These are phyloP conservation scores for Inga leiocalycina DNA, from an alignment of 306 rosid species.

Conservation along the genomic window DNA sequence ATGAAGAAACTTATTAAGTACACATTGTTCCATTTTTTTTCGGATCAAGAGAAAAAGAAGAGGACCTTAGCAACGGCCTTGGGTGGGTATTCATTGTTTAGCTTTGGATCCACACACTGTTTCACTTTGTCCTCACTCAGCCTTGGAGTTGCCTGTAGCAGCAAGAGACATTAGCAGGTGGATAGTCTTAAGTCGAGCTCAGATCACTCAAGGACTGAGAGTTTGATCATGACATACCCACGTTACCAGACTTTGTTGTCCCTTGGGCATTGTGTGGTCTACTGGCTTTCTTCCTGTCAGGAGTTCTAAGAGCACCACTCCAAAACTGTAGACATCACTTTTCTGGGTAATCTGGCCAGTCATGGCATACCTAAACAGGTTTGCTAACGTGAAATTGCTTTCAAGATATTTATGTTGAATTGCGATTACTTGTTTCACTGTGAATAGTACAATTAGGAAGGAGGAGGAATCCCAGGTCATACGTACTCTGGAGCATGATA, in stretches of 20 bases:
- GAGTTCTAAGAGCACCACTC: constrained; percentile 95
- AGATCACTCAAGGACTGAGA: not conserved
- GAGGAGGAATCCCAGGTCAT: constrained; percentile 37
- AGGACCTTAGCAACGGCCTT: constrained; percentile 96
- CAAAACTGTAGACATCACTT: constrained; percentile 97
- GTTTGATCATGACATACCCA: constrained; percentile 60
- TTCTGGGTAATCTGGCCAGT: constrained; percentile 97
- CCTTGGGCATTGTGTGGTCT: constrained; percentile 98
- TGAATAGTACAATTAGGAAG: constrained; percentile 1
- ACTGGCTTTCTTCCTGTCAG: constrained; percentile 98
- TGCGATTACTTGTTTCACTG: not conserved
- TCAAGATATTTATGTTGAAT: not conserved
- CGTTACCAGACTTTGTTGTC: constrained; percentile 99
- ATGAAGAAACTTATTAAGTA: constrained; percentile 1
- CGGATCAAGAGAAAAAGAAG: constrained; percentile 4
- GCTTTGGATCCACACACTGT: constrained; percentile 98
- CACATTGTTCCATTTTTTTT: not conserved
- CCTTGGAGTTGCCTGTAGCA: constrained; percentile 94
- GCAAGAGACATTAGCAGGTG: constrained; percentile 17
- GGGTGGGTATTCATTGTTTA: constrained; percentile 88
- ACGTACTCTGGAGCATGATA: constrained; percentile 96
- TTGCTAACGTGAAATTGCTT: constrained; percentile 10
- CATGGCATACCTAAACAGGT: constrained; percentile 82
- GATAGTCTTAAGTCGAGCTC: not conserved
- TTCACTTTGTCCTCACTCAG: constrained; percentile 97